phyloP scores from a whole-genome alignment of 495 filamentous ascomycete genomes.

The Trichoderma virens region DNA sequence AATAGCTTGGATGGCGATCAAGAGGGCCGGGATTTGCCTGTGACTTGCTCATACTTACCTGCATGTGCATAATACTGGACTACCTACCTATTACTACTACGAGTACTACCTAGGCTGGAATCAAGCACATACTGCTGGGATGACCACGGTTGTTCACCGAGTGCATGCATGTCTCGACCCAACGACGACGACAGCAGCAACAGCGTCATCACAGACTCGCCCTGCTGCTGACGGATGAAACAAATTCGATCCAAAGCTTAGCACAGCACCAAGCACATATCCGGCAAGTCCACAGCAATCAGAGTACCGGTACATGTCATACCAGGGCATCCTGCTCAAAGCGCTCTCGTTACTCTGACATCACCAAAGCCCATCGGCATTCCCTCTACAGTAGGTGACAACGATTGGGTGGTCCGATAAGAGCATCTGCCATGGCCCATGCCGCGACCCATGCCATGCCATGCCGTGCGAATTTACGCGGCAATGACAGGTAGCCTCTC shows the following conservation, averaged over 20 bases:
- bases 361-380: background rate
- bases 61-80: too few relatives aligned
- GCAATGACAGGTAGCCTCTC: background rate
- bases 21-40: background rate
- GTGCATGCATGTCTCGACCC: too few relatives aligned
- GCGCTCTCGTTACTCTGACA: background rate
- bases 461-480: background rate
- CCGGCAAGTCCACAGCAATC: too few relatives aligned
- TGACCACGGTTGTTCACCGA: too few relatives aligned
- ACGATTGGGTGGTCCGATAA: background rate
- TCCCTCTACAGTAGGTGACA: slow-evolving; percentile 3
- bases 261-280: too few relatives aligned
- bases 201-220: too few relatives aligned
- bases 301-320: too few relatives aligned
- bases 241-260: too few relatives aligned
- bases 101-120: too few relatives aligned
- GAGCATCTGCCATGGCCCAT: background rate
- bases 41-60: background rate
- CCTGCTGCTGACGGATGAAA: slow-evolving; percentile 3
- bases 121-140: too few relatives aligned
- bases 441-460: background rate
- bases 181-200: too few relatives aligned
- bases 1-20: background rate
- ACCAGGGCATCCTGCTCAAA: background rate
- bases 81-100: too few relatives aligned